A percentile compares a stretch with the other conserved stretches of the same genome.
phyloP scores from a whole-genome alignment of 2,329 filamentous ascomycete species.

The Pezicula radicicola region DNA sequence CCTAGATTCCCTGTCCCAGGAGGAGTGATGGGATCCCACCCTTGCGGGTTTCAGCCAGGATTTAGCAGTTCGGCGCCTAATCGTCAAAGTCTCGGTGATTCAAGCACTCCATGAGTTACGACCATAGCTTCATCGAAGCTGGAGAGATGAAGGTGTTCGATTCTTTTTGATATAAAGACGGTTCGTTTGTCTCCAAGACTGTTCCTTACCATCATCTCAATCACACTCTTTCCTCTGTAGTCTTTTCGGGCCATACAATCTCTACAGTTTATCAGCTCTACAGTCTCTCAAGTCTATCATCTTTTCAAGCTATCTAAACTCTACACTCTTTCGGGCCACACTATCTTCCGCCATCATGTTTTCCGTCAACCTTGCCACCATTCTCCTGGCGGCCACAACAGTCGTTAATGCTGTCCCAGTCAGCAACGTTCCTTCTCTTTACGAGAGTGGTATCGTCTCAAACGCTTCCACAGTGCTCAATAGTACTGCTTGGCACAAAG shows the following conservation, averaged over 20 bases:
- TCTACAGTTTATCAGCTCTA: neutral
- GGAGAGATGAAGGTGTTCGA: too few relatives aligned
- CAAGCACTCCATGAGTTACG: too few relatives aligned
- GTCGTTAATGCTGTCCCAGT: neutral
- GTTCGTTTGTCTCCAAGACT: too few relatives aligned
- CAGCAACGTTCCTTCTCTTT: neutral
- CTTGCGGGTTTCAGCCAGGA: too few relatives aligned
- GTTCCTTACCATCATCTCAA: neutral
- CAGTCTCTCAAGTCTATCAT: neutral
- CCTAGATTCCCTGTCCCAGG: too few relatives aligned
- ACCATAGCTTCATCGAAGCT: too few relatives aligned
- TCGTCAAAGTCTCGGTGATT: too few relatives aligned
- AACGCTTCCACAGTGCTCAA: neutral
- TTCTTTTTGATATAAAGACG: too few relatives aligned
- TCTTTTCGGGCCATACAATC: neutral
- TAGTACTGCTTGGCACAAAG: neutral
- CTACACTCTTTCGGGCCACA: too few relatives aligned
- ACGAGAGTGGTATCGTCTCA: neutral
- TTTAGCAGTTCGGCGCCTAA: too few relatives aligned
- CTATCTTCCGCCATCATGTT: neutral
- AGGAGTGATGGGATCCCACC: too few relatives aligned
- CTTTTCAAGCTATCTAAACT: neutral
- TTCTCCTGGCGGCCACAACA: neutral
- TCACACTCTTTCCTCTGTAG: neutral
- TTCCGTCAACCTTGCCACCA: neutral